Conservation (phyloP, 1,284 basidiomycete species). For the Austroboletus olivaceoglutinosus region DNA sequence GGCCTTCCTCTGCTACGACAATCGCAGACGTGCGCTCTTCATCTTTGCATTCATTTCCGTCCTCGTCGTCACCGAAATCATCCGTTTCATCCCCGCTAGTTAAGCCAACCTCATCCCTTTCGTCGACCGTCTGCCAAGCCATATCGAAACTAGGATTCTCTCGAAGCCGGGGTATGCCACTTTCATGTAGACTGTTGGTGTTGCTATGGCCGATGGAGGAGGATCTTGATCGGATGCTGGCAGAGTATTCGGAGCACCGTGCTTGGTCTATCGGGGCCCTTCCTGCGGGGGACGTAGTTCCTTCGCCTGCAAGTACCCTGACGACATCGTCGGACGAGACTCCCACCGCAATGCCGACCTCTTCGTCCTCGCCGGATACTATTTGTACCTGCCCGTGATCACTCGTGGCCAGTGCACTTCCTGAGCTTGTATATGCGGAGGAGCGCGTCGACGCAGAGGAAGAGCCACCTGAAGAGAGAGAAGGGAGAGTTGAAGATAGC, state of each 20-base stretch:
- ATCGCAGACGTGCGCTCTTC: slow-evolving; percentile 73
- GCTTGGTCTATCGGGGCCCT: slow-evolving; percentile 51
- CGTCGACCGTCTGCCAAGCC: slow-evolving; percentile 69
- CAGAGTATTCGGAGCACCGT: slow-evolving; percentile 69
- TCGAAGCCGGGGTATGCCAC: slow-evolving; percentile 44
- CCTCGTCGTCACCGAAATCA: slow-evolving; percentile 59
- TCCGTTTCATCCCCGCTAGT: slow-evolving; percentile 73
- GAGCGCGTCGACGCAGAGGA: slow-evolving; percentile 71
- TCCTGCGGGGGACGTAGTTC: slow-evolving; percentile 40
- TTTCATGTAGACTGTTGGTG: slow-evolving; percentile 44
- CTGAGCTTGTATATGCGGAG: slow-evolving; percentile 70
- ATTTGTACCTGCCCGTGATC: slow-evolving; percentile 67
- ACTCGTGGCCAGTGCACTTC: slow-evolving; percentile 53
- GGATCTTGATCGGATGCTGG: slow-evolving; percentile 60
- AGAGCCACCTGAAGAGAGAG: slow-evolving; percentile 65
- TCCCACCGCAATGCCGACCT: slow-evolving; percentile 49
- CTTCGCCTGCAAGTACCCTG: slow-evolving; percentile 56
- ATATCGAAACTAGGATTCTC: slow-evolving; percentile 71
- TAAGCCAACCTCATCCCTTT: slow-evolving; percentile 66
- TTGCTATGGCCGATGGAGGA: slow-evolving; percentile 59
- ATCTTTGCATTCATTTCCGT: slow-evolving; percentile 49
- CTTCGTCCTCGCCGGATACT: slow-evolving; percentile 57
- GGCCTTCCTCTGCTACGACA: slow-evolving; percentile 77
- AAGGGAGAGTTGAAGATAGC: slow-evolving; percentile 46
- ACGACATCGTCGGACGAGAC: slow-evolving; percentile 63